Evolutionary conservation across 306 rosid species (phyloP), one percentile per base, ranked within the genome.

Genomic region (Quercus variabilis): DNA sequence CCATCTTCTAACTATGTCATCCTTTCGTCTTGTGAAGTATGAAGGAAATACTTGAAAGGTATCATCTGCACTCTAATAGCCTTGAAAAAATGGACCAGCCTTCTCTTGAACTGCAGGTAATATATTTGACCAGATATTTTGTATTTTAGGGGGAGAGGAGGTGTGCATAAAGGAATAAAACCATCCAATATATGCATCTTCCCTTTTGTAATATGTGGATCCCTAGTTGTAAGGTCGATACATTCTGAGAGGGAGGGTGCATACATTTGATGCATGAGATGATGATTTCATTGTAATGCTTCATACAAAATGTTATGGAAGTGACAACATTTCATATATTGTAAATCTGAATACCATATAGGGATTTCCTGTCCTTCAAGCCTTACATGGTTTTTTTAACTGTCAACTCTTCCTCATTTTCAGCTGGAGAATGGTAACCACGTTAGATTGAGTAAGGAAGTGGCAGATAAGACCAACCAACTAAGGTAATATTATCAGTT

Each of bases 61-160:
- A 80, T 52, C 28, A 64, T 23, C 4, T 28, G 79, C 78, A 79
- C 17, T 43, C 73, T 4, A 78, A 55, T 64, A 73, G 55, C 49
- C 38, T 38, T 18, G 76, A 78, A 55, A 43, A 74, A 31, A n/a
- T n/a, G 74, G 77, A 64, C 20, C 78, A 75, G 17, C 81, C 80
- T 3, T 77, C 74, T 38, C 71, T 82, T 58, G 81, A 77, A 31
- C 71, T 84, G 67, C 88, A 79, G 86, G 90, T 87, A 79, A 74
- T 55, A n/a, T 5, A 56, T 8, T 31, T 5, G 3, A 38, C 46
- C 30, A 49, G 31, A 60, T 21, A 35, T 5, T 17, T 38, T 25
- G 46, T 8, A 12, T 10, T 55, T 55, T 23, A 10, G 33, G 33
- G 3, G 3, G 46, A 38, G 46, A 38, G 46, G 46, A 2, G 46